These are phyloP conservation scores for Garcia nutans DNA, from an alignment of 345 rosid genomes.

Conservation along the genomic window DNA sequence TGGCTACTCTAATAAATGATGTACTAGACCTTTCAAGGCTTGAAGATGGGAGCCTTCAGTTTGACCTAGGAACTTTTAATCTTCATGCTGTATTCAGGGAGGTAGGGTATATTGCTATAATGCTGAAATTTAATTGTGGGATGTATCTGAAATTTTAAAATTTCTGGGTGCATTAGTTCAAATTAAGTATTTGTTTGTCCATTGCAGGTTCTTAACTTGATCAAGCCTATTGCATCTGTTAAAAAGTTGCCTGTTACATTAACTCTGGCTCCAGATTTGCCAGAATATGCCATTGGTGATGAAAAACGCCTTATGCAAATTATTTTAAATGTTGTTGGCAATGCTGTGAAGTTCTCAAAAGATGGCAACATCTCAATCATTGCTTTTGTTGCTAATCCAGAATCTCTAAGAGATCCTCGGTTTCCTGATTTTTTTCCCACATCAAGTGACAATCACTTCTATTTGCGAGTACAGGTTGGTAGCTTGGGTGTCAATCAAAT, in stretches of 20 bases:
- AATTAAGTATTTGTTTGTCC: conserved; percentile 19
- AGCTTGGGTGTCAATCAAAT: conserved; percentile 16
- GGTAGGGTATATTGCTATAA: conserved; percentile 40
- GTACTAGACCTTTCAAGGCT: conserved; percentile 96
- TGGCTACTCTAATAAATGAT: conserved; percentile 89
- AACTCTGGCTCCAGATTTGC: conserved; percentile 84
- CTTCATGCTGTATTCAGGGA: conserved; percentile 71
- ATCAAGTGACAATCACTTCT: conserved; percentile 72
- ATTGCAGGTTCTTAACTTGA: conserved; percentile 74
- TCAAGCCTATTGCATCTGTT: conserved; percentile 88
- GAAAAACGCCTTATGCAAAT: conserved; percentile 91
- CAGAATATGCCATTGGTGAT: conserved; percentile 81
- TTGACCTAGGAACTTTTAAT: conserved; percentile 69
- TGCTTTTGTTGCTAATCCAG: conserved; percentile 74
- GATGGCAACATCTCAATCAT: conserved; percentile 73
- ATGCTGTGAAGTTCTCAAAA: conserved; percentile 95
- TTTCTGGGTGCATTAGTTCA: background rate
- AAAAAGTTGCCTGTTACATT: conserved; percentile 68
- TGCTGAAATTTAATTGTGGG: background rate
- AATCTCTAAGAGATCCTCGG: conserved; percentile 54
- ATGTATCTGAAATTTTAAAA: background rate
- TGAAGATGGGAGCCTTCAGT: conserved; percentile 98
- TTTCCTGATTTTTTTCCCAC: conserved; percentile 64
- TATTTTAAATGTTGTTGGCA: conserved; percentile 80
- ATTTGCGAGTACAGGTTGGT: conserved; percentile 85